phyloP scores from a whole-genome alignment of 176 grass and related monocot species.

The Oryza glumipatula region DNA sequence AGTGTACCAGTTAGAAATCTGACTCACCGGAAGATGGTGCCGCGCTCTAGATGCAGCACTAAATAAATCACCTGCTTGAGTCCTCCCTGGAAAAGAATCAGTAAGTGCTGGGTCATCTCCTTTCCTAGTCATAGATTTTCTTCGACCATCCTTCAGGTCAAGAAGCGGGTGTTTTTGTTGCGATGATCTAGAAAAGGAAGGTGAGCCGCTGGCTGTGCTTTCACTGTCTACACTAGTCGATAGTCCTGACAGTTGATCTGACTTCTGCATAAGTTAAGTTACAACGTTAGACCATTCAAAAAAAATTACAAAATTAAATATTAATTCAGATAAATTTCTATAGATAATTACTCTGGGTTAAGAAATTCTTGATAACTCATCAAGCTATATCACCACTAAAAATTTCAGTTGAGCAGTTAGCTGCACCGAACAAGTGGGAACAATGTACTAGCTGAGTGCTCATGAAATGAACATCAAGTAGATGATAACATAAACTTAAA shows the following conservation, averaged over 20 bases:
- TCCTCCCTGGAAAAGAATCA: constrained; percentile 77
- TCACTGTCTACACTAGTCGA: constrained; percentile 64
- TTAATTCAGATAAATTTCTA: constrained; percentile 31
- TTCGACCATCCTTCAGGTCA: constrained; percentile 84
- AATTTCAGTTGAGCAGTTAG: constrained; percentile 1
- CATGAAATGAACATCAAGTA: not conserved
- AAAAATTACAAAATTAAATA: constrained; percentile 6
- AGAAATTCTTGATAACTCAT: constrained; percentile 13
- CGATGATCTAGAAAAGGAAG: constrained; percentile 65
- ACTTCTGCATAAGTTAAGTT: constrained; percentile 61
- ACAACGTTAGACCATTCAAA: not conserved
- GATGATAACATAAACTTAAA: not conserved
- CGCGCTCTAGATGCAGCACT: constrained; percentile 69
- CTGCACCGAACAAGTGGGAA: not conserved
- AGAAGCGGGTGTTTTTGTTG: constrained; percentile 77
- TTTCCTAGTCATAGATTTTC: constrained; percentile 88
- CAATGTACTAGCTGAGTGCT: not conserved
- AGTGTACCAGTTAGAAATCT: constrained; percentile 14
- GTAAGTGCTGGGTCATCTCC: constrained; percentile 52
- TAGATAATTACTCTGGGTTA: not conserved
- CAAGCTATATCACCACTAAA: constrained; percentile 23
- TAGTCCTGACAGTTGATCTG: constrained; percentile 71
- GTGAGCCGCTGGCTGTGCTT: constrained; percentile 74
- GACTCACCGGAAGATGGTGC: constrained; percentile 68
- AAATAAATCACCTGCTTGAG: constrained; percentile 93